Conservation (phyloP, 129 eudicot species). For the Solidago caesia region DNA sequence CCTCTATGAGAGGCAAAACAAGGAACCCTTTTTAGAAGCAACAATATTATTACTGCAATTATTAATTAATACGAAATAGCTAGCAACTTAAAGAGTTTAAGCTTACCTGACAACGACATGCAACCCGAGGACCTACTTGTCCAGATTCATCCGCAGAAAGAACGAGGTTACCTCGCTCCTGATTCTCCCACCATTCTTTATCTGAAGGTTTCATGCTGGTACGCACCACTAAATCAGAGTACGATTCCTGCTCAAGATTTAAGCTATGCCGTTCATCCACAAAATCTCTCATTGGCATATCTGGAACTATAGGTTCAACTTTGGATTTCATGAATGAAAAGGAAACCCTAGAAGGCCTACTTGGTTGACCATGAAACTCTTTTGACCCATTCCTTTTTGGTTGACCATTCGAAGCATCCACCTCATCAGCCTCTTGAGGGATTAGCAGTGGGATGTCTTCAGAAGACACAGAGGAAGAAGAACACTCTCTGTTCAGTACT, state of each 20-base stretch:
- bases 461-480: slow-evolving; percentile 61
- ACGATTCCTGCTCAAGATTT: slow-evolving; percentile 26
- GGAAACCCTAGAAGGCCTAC: slow-evolving; percentile 55
- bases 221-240: slow-evolving; percentile 35
- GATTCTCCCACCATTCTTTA: slow-evolving; percentile 96
- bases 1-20: too few relatives aligned
- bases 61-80: background rate
- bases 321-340: slow-evolving; percentile 68
- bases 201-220: slow-evolving; percentile 46
- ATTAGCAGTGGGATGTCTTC: slow-evolving; percentile 90
- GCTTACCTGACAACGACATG: slow-evolving; percentile 93
- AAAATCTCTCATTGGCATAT: slow-evolving; percentile 85
- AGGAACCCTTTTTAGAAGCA: too few relatives aligned
- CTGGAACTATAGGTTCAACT: slow-evolving; percentile 58
- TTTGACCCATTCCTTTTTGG: slow-evolving; percentile 42
- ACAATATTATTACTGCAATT: too few relatives aligned
- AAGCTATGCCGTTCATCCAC: slow-evolving; percentile 64
- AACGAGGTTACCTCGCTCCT: slow-evolving; percentile 84
- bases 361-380: slow-evolving; percentile 52
- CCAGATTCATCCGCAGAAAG: slow-evolving; percentile 79
- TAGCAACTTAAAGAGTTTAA: slow-evolving; percentile 16
- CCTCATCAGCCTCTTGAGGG: slow-evolving; percentile 76
- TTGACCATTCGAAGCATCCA: slow-evolving; percentile 46
- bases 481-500: slow-evolving; percentile 46
- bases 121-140: slow-evolving; percentile 94